phyloP scores from a whole-genome alignment of 805 yeast species.

The Teunomyces stri region DNA sequence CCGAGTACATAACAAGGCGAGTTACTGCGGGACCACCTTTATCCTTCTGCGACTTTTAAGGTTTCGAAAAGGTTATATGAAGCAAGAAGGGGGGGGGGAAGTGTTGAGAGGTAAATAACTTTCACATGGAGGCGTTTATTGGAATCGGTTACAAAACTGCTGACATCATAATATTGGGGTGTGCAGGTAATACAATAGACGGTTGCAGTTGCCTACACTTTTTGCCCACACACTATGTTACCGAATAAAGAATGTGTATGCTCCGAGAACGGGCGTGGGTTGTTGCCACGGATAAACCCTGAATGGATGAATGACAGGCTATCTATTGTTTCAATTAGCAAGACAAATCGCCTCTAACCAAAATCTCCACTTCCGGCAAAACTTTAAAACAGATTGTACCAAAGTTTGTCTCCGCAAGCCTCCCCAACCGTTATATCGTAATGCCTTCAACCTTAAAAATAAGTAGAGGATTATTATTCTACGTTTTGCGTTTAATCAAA shows the following conservation, averaged over 20 bases:
- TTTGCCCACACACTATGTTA: too few relatives aligned
- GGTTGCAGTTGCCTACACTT: too few relatives aligned
- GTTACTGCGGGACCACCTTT: too few relatives aligned
- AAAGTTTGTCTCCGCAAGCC: neutral
- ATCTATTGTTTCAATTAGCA: neutral
- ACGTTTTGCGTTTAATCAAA: neutral
- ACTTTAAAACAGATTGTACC: neutral
- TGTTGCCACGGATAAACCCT: neutral
- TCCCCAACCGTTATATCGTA: neutral
- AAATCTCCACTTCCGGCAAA: neutral
- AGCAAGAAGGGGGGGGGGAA: neutral
- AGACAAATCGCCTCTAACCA: neutral
- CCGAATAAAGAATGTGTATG: too few relatives aligned
- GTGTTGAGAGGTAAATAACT: neutral
- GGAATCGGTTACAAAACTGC: too few relatives aligned
- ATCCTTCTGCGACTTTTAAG: too few relatives aligned
- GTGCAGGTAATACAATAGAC: too few relatives aligned
- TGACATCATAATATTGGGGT: too few relatives aligned
- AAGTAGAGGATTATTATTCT: neutral
- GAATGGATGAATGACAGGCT: neutral
- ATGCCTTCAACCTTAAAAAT: neutral
- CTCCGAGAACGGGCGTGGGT: too few relatives aligned
- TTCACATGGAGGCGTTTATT: neutral
- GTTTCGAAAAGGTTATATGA: neutral
- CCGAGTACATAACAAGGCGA: too few relatives aligned